phyloP scores from a whole-genome alignment of 139 green algal species.

The Volvox reticuliferus region DNA sequence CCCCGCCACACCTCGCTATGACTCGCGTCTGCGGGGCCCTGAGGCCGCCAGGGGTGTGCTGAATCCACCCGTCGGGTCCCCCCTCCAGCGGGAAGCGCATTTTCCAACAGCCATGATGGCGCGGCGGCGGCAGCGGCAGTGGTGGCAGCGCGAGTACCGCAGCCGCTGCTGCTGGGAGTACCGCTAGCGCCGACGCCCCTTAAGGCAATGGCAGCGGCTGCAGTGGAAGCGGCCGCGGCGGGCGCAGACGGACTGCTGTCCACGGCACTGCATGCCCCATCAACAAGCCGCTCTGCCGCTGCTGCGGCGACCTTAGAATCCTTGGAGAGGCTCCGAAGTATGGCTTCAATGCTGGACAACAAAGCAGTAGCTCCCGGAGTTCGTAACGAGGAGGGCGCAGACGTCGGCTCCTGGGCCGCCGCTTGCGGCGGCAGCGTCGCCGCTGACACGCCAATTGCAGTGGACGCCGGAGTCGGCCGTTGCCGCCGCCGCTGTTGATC shows the following conservation, averaged over 20 bases:
- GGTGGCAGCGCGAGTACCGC: neutral
- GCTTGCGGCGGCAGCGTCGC: neutral
- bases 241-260: neutral
- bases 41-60: neutral
- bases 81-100: neutral
- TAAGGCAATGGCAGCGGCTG: neutral
- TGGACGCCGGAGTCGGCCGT: neutral
- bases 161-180: neutral
- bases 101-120: neutral
- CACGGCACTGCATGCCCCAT: neutral
- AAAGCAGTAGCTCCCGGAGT: neutral
- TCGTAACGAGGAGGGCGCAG: neutral
- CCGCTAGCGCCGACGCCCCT: neutral
- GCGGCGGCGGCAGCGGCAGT: neutral
- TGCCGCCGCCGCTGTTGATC: neutral
- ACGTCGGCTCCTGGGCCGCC: neutral
- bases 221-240: neutral
- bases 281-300: neutral
- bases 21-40: neutral
- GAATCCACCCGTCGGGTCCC: neutral
- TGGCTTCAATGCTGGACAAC: slow-evolving; percentile 24
- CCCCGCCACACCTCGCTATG: neutral
- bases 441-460: neutral
- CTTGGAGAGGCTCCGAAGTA: slow-evolving; percentile 6
- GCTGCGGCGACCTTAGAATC: neutral